Evolutionary conservation across 495 filamentous ascomycete genomes (phyloP).

Genomic region (Penicillium lividum): DNA sequence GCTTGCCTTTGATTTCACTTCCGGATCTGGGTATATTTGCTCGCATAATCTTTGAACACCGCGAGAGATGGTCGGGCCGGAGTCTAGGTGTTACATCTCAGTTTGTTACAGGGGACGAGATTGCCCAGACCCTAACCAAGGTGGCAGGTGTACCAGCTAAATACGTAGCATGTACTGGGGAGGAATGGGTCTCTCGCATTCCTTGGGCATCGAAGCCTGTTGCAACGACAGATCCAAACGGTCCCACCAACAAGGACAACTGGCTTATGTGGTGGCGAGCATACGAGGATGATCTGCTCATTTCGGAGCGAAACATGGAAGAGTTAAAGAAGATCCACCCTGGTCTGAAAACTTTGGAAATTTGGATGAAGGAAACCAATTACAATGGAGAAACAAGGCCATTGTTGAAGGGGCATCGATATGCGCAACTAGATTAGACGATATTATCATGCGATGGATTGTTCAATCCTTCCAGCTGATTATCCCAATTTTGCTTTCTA

Average conservation of each 20-base stretch:
- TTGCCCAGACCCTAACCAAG: too few species aligned
- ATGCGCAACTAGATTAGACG: too few species aligned
- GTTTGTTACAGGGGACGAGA: too few species aligned
- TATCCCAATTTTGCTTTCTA: too few species aligned
- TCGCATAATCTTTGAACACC: background rate
- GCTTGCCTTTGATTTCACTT: background rate
- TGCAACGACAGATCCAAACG: background rate
- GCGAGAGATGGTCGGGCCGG: background rate
- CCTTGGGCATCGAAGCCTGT: background rate
- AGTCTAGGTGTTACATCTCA: too few species aligned
- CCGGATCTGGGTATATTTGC: background rate
- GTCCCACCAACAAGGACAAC: background rate
- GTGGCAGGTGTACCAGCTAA: too few species aligned
- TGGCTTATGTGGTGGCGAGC: constrained; percentile 1
- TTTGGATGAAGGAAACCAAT: background rate
- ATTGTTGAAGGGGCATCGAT: too few species aligned
- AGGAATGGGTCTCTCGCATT: too few species aligned
- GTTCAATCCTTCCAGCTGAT: too few species aligned
- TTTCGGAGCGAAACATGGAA: background rate
- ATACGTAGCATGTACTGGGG: too few species aligned
- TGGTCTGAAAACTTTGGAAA: background rate
- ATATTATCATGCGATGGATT: too few species aligned
- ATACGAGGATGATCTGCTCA: background rate
- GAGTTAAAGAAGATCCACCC: background rate
- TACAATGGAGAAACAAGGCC: background rate